Evolutionary conservation across 139 green algal species (phyloP).

Genomic region (Asterochloris sp.): DNA sequence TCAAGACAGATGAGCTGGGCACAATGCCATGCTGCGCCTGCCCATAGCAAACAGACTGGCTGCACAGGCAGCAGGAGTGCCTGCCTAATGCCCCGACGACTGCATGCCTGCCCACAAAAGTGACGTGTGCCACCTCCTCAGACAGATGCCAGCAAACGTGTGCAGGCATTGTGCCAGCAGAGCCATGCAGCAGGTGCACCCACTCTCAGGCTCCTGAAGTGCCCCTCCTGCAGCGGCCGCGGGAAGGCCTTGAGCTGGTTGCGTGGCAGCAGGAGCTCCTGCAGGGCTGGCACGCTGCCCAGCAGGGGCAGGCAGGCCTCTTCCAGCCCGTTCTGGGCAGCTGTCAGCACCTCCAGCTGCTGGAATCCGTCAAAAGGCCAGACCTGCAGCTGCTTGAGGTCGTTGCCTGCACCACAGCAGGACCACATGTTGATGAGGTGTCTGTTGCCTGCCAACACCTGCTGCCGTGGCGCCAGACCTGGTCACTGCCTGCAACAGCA

Average conservation of each 20-base stretch:
- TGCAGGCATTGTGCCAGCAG: too few species aligned
- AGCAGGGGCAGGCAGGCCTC: conserved; percentile 1
- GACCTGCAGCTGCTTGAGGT: background rate
- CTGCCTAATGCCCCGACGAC: background rate
- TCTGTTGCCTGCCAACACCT: too few species aligned
- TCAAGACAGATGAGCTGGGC: too few species aligned
- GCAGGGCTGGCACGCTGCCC: background rate
- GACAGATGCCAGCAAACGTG: too few species aligned
- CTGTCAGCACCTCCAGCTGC: conserved; percentile 4
- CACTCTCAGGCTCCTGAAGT: background rate
- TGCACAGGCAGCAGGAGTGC: background rate
- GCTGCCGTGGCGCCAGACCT: too few species aligned
- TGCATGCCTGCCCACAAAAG: too few species aligned
- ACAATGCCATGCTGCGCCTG: too few species aligned
- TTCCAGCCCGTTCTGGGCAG: background rate
- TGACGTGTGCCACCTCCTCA: too few species aligned
- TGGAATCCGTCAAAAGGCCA: background rate
- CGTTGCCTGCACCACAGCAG: conserved; percentile 1
- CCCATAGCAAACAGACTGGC: background rate
- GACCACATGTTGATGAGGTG: too few species aligned
- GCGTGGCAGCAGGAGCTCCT: background rate
- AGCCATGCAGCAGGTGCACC: background rate
- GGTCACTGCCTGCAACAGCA: too few species aligned
- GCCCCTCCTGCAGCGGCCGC: background rate
- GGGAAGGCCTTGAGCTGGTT: conserved; percentile 3